Base-by-base conservation (phyloP, 768 basidiomycete genomes). In the Rhizopogon salebrosus region DNA sequence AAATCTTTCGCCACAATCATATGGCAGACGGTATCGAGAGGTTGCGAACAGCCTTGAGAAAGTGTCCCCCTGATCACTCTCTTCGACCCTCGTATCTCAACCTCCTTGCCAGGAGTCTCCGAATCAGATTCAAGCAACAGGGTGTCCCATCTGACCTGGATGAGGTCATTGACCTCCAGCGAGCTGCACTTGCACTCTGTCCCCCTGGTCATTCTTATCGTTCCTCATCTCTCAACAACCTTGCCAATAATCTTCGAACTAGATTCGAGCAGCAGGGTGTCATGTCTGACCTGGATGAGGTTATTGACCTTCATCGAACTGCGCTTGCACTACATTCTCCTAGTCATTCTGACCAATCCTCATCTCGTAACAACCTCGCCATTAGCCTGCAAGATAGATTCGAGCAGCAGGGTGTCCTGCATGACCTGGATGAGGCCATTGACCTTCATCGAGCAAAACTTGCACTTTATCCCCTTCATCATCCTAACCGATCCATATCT, bases 241-340 rank as follows among this genome's bases (percentile, higher is more conserved):
- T n/a, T n/a, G n/a, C n/a, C n/a, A n/a, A n/a, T n/a, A n/a, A n/a
- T 4, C 42, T 59, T 22, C 29, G 37, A 18, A 40, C 18, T 6
- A 35, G 59, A 14, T 62, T 54, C 38, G 39, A 51, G 43, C 41
- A 51, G 34, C 40, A 20, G n/a, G 48, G 41, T 1, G 45, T 27
- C 34, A 11, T 45, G 4, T 49, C 37, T 24, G 59, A 62, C 48
- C 26, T 62, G 31, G 36, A 62, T 14, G 49, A 60, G n/a, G n/a
- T n/a, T n/a, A n/a, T n/a, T n/a, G n/a, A n/a, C n/a, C n/a, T n/a
- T n/a, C n/a, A n/a, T n/a, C n/a, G n/a, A n/a, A n/a, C n/a, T n/a
- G n/a, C n/a, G n/a, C n/a, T n/a, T n/a, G n/a, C n/a, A n/a, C n/a
- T n/a, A n/a, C n/a, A n/a, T n/a, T n/a, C n/a, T n/a, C n/a, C n/a